A percentile compares a stretch with the other conserved stretches of the same genome.
Evolutionary conservation across 495 filamentous ascomycete genomes (phyloP).

Genomic region (Astrocystis sublimbata): DNA sequence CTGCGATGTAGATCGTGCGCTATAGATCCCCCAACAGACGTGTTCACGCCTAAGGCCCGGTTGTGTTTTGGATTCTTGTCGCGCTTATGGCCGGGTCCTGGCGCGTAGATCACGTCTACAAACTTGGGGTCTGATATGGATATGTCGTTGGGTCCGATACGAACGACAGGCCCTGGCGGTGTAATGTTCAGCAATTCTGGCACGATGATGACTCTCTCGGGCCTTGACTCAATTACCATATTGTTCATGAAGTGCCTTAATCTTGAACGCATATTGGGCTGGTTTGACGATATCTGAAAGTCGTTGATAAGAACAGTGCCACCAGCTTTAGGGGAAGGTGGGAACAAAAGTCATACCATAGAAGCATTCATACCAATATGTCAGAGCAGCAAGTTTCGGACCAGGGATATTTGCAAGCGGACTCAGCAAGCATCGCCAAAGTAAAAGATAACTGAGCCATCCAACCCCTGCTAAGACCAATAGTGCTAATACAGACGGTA

Average conservation of each 20-base stretch:
- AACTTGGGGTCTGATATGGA: constrained; percentile 48
- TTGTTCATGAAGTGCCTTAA: constrained; percentile 26
- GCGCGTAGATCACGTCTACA: constrained; percentile 38
- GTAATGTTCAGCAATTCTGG: constrained; percentile 4
- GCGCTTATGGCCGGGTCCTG: constrained; percentile 4
- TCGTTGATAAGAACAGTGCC: neutral
- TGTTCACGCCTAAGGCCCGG: constrained; percentile 8
- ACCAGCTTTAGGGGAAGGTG: neutral
- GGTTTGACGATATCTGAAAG: constrained; percentile 29
- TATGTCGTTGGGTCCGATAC: constrained; percentile 49
- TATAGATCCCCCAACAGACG: constrained; percentile 10
- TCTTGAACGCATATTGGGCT: constrained; percentile 27
- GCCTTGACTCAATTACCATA: constrained; percentile 26
- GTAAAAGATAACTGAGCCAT: neutral
- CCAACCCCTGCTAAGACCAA: neutral
- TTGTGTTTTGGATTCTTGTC: constrained; percentile 13
- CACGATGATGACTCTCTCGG: constrained; percentile 16
- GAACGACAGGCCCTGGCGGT: constrained; percentile 45
- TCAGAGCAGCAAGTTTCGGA: constrained; percentile 47
- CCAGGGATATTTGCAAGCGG: constrained; percentile 48
- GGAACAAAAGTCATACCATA: constrained; percentile 24
- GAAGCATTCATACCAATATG: constrained; percentile 52
- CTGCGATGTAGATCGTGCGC: constrained; percentile 16
- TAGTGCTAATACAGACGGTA: neutral
- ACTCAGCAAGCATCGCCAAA: constrained; percentile 44